Evolutionary conservation across 306 rosid genomes (phyloP).

Genomic region (Fragaria iinumae): DNA sequence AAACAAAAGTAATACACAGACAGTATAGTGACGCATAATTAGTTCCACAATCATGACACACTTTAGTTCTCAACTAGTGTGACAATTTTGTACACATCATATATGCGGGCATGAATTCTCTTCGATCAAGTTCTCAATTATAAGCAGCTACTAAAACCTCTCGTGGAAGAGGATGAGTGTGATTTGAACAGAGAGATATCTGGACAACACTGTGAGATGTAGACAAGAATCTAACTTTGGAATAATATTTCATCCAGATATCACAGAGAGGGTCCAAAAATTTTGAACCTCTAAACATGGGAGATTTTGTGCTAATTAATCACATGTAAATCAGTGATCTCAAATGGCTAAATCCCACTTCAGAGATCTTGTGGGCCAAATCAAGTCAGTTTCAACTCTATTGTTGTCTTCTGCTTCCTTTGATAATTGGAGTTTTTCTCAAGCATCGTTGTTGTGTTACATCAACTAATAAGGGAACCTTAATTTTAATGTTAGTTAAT

Average conservation of each 20-base stretch:
- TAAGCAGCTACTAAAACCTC: too few relatives aligned
- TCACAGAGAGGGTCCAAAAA: constrained; percentile 24
- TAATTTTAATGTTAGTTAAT: constrained; percentile 27
- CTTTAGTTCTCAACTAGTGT: too few relatives aligned
- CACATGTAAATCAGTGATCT: constrained; percentile 35
- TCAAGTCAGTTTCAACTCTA: constrained; percentile 2
- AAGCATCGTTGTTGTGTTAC: constrained; percentile 16
- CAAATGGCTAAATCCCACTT: constrained; percentile 35
- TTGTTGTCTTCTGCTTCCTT: constrained; percentile 32
- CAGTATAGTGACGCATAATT: too few relatives aligned
- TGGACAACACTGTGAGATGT: constrained; percentile 21
- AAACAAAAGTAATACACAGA: too few relatives aligned
- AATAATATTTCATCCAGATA: constrained; percentile 21
- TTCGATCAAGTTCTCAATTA: too few relatives aligned
- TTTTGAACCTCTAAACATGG: constrained; percentile 26
- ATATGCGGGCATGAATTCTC: too few relatives aligned
- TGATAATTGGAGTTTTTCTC: constrained; percentile 30
- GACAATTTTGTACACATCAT: too few relatives aligned
- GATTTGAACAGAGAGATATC: constrained; percentile 9
- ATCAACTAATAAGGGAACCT: constrained; percentile 5
- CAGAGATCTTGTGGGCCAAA: constrained; percentile 39
- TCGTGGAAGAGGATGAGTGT: too few relatives aligned
- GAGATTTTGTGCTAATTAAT: constrained; percentile 29
- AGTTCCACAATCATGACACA: too few relatives aligned
- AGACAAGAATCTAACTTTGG: constrained; percentile 37